These are phyloP conservation scores for Alternaria rosae DNA, from an alignment of 2,329 filamentous ascomycete species.

Conservation along the genomic window DNA sequence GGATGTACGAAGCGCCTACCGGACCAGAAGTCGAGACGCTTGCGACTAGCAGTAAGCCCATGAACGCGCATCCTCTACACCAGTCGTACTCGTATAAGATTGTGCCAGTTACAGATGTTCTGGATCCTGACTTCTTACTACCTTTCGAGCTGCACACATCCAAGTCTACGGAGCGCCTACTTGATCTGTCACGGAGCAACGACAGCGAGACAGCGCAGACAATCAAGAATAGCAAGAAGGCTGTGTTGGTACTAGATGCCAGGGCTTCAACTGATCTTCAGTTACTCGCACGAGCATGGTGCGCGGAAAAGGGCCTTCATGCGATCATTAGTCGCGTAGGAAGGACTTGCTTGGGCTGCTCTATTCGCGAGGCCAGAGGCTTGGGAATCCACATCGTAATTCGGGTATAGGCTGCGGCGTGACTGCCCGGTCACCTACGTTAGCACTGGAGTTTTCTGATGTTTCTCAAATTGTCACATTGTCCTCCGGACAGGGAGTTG, in stretches of 20 bases:
- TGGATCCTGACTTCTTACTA: conserved; percentile 35
- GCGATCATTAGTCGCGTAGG: conserved; percentile 72
- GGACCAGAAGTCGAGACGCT: conserved; percentile 18
- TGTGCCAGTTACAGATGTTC: conserved; percentile 43
- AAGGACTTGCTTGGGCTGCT: conserved; percentile 75
- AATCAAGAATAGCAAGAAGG: conserved; percentile 31
- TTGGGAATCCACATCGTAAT: conserved; percentile 73
- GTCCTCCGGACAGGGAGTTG: background rate
- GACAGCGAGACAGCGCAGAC: conserved; percentile 16
- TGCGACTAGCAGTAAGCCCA: conserved; percentile 22
- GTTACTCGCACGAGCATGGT: conserved; percentile 74
- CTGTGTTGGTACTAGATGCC: conserved; percentile 55
- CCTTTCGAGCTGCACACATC: conserved; percentile 34
- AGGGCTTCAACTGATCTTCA: conserved; percentile 71
- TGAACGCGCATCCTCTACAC: conserved; percentile 52
- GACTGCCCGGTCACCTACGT: background rate
- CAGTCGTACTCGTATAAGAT: conserved; percentile 47
- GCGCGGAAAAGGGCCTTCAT: conserved; percentile 76
- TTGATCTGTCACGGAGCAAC: conserved; percentile 17
- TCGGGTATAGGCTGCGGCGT: conserved; percentile 37
- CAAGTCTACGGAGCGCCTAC: conserved; percentile 23
- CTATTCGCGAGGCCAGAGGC: conserved; percentile 76
- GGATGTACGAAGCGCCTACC: conserved; percentile 26
- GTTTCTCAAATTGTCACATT: background rate
- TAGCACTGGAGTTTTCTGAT: background rate